Percentiles rank a stretch among this genome's conserved stretches.
Conservation (phyloP, 192 early-diverging fungal species). For the Thamnidium elegans region DNA sequence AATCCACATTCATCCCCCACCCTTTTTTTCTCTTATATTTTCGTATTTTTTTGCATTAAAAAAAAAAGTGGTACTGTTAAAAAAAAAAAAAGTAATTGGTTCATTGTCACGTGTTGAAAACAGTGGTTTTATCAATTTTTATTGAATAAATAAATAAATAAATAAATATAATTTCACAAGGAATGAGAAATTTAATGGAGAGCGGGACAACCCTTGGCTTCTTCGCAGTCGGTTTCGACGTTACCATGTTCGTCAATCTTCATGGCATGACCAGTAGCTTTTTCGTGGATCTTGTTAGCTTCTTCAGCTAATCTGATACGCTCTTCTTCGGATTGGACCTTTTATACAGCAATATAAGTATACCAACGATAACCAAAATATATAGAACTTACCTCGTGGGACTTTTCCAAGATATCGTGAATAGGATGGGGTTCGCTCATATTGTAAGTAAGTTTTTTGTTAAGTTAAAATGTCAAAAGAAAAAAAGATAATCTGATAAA, state of each 20-base stretch:
- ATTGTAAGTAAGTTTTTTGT: too few species aligned
- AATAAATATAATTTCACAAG: not conserved
- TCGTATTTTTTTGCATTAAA: not conserved
- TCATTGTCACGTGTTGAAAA: too few species aligned
- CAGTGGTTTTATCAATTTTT: too few species aligned
- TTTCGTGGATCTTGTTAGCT: slow-evolving; percentile 8
- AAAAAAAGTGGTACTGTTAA: not conserved
- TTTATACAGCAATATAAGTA: too few species aligned
- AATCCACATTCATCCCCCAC: not conserved
- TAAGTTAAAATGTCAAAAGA: too few species aligned
- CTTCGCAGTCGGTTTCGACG: not conserved
- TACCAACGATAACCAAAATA: too few species aligned
- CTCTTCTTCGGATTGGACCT: not conserved
- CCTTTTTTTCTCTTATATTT: not conserved
- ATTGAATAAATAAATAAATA: not conserved
- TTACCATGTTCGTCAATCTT: slow-evolving; percentile 14
- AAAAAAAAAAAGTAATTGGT: not conserved
- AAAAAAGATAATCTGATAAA: too few species aligned
- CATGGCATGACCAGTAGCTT: slow-evolving; percentile 12
- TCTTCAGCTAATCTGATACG: slow-evolving; percentile 7
- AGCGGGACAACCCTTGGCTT: slow-evolving; percentile 1
- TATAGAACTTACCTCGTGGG: too few species aligned
- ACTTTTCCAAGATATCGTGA: too few species aligned
- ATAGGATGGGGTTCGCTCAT: too few species aligned
- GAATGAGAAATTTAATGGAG: not conserved